Base-by-base conservation (phyloP, 2,329 filamentous ascomycete species). In the Aspergillus tamarii region DNA sequence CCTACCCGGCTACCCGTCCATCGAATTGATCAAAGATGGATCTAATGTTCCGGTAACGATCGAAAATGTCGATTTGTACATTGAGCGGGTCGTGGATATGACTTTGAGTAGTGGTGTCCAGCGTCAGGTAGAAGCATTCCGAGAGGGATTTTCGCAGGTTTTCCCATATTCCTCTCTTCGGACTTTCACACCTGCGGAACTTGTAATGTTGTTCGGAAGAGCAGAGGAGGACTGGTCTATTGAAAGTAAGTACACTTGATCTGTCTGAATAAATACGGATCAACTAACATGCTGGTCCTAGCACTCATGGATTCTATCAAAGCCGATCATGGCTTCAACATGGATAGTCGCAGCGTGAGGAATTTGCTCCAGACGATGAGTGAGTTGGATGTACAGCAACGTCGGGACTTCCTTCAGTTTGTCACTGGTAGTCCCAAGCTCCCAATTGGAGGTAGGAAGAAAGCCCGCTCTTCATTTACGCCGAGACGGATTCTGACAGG, bases 301-400 rank as follows among this genome's bases (percentile, higher is more conserved):
- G 92, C 95, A 64, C 87, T 99, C 46, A 96, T 96, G 87, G 95
- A 99, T 75, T 97, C 94, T 0, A 94, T 99, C 82, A 99, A 99
- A 82, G 95, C 95, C 32, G 95, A 99, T 72, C 95, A 99, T 76
- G 95, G 95, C 10, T 99, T 92, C 83, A 99, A 98, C 72, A 95
- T 99, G 87, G 95, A 99, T 76, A 98, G 94, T 84, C 92, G 90
- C 81, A 97, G 91, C 73, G 93, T 99, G 55, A 93, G 90, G 72
- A 98, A 99, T 72, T 78, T 99, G 68, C 84, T 99, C 21, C 93
- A 97, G 73, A 90, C 90, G 11, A 98, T 99, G 95, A 97, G 93
- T 76, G 91, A 96, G 75, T 85, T 97, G 60, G 86, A 86, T 9
- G 80, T 85, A 2, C 79, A 88, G 52, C 88, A 96, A 75, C 91